Evolutionary conservation across 2,329 filamentous ascomycete species (phyloP), one percentile per base, ranked within the genome.

Genomic region (Venturia pyrina): DNA sequence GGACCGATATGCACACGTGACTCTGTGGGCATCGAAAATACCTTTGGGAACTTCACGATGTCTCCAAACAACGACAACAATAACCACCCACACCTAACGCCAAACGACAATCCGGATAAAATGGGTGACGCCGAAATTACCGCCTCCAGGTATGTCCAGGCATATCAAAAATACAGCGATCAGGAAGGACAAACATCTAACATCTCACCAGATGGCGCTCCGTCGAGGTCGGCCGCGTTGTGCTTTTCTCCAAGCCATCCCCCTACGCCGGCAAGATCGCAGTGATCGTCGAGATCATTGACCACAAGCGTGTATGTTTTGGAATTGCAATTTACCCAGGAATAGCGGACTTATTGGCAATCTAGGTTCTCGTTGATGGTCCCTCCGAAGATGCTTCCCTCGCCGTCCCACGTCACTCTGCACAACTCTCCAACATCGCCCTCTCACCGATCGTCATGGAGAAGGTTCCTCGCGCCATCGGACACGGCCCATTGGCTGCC

Each of bases 251-350:
- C 81, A 83, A 86, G 78, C 64, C 53, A 21, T 89, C 92, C 78
- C 87, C 88, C 75, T 90, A 83, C 84, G 83, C 84, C 74, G 93
- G 93, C 24, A 62, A 56, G 80, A 87, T 98, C 75, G 96, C 93
- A 76, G 84, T 88, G 76, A 93, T 99, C 78, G 92, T 96, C 82
- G 93, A 99, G 88, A 98, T 99, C 82, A 95, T 99, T 84, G 95
- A 99, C 84, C 93, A 99, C 89, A 97, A 96, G 88, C 92, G 95
- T 83, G 95, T 99, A 96, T 79, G 95, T 91, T 53, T 63, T 44
- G 70, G 71, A 68, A 66, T 68, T 48, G 32, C 3, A 24, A 62
- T 24, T 15, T 21, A 62, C 74, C 75, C 69, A 77, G 71, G 69
- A 65, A 40, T 28, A n/a, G 11, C 64, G 34, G 34, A 60, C 63